A percentile compares a stretch with the other conserved stretches of the same genome.
These are phyloP conservation scores for Cladosporium phlei DNA, from an alignment of 2,329 filamentous ascomycete genomes.

Conservation along the genomic window DNA sequence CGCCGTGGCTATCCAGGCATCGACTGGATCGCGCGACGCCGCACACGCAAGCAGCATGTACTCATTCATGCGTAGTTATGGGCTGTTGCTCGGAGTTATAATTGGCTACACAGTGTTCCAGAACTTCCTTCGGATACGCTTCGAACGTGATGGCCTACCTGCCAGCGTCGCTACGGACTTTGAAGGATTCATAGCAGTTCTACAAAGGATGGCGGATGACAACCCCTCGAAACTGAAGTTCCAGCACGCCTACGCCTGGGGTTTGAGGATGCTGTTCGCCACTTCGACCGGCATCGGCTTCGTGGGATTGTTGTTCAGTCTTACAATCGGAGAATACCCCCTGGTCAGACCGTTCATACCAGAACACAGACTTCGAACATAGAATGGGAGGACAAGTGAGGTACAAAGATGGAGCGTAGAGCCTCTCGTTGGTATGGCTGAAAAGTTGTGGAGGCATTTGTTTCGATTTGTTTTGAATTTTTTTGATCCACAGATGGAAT, in stretches of 20 bases:
- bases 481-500: too few species aligned
- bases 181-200: slow-evolving; percentile 20
- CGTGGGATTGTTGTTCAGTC: slow-evolving; percentile 20
- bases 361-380: neutral
- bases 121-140: slow-evolving; percentile 23
- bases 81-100: slow-evolving; percentile 44
- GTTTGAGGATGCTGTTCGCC: slow-evolving; percentile 23
- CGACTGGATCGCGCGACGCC: slow-evolving; percentile 27
- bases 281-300: slow-evolving; percentile 23
- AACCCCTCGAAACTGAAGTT: slow-evolving; percentile 14
- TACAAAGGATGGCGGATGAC: slow-evolving; percentile 17
- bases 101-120: slow-evolving; percentile 43
- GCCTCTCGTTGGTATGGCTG: too few species aligned
- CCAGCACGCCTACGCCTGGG: slow-evolving; percentile 18
- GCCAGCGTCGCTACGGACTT: slow-evolving; percentile 19
- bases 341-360: slow-evolving; percentile 5
- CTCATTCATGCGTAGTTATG: slow-evolving; percentile 46
- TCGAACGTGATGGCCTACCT: slow-evolving; percentile 14
- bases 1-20: slow-evolving; percentile 43
- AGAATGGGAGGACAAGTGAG: too few species aligned
- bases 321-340: slow-evolving; percentile 11
- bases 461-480: too few species aligned
- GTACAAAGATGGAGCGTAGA: too few species aligned
- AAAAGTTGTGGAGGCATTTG: too few species aligned
- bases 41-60: slow-evolving; percentile 39